Percentiles rank a stretch among this genome's conserved stretches.
phyloP scores from a whole-genome alignment of 2,329 filamentous ascomycete species.

The Chaetomium sp. region DNA sequence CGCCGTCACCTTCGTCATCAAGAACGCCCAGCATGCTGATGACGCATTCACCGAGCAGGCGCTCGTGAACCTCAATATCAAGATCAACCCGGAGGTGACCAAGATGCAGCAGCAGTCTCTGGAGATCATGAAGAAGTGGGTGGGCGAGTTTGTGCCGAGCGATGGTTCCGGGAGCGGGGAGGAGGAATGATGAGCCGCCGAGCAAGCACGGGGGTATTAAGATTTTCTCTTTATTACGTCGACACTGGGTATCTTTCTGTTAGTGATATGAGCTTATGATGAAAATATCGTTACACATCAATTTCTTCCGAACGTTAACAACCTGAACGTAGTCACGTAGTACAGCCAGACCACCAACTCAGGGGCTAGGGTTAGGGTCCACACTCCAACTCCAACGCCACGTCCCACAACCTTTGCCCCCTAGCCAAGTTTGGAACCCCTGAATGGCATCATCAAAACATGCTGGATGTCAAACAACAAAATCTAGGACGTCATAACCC shows the following conservation, averaged over 20 bases:
- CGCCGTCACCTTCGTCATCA: slow-evolving; percentile 18
- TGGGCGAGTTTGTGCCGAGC: slow-evolving; percentile 3
- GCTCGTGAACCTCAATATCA: slow-evolving; percentile 19
- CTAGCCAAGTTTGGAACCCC: neutral
- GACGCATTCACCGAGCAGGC: slow-evolving; percentile 16
- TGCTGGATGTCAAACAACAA: too few species aligned
- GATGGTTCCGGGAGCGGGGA: neutral
- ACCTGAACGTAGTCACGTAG: too few species aligned
- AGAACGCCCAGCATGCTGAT: slow-evolving; percentile 18
- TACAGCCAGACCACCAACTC: too few species aligned
- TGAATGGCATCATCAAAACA: too few species aligned
- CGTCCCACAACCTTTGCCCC: neutral
- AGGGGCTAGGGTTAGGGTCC: neutral
- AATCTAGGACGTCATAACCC: too few species aligned
- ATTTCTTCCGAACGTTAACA: too few species aligned
- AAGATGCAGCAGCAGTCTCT: slow-evolving; percentile 19
- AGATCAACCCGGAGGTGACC: slow-evolving; percentile 18
- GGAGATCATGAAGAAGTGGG: slow-evolving; percentile 20
- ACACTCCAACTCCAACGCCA: neutral
- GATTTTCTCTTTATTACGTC: neutral
- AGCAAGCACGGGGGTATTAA: neutral
- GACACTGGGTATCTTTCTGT: too few species aligned
- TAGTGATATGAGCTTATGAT: too few species aligned
- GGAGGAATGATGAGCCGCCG: neutral
- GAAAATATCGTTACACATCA: too few species aligned